phyloP scores from a whole-genome alignment of 495 filamentous ascomycete genomes.

The Neurospora sp. region DNA sequence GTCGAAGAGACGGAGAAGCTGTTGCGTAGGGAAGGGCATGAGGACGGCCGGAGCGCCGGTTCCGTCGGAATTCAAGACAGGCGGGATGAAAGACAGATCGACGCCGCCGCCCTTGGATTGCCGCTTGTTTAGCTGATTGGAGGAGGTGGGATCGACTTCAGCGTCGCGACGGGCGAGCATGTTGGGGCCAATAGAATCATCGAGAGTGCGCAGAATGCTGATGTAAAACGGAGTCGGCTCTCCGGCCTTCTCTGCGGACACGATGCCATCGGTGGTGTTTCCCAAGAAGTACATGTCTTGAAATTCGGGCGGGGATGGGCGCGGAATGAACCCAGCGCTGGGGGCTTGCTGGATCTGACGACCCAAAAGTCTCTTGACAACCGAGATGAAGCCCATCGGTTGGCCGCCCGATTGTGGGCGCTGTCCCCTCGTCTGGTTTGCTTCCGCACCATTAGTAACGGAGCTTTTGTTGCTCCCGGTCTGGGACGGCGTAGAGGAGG shows the following conservation, averaged over 20 bases:
- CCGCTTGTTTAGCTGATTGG: neutral
- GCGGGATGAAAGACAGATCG: constrained; percentile 40
- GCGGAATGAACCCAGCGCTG: constrained; percentile 2
- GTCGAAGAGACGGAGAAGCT: constrained; percentile 80
- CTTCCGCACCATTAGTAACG: constrained; percentile 1
- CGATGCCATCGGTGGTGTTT: constrained; percentile 66
- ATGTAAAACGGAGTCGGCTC: constrained; percentile 65
- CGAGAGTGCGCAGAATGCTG: constrained; percentile 30
- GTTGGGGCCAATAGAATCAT: constrained; percentile 24
- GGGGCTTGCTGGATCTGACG: neutral
- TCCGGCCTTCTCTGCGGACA: constrained; percentile 47
- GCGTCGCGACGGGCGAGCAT: constrained; percentile 25
- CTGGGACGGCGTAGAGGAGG: constrained; percentile 15
- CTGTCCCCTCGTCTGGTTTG: neutral
- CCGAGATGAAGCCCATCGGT: neutral
- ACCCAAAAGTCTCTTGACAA: neutral
- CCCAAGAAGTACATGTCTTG: constrained; percentile 70
- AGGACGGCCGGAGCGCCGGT: constrained; percentile 63
- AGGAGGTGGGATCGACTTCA: neutral
- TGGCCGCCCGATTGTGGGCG: neutral
- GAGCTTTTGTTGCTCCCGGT: constrained; percentile 15
- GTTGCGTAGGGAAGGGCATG: constrained; percentile 54
- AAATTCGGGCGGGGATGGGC: constrained; percentile 42
- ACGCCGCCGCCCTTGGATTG: neutral
- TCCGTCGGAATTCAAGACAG: constrained; percentile 51